Evolutionary conservation across 2,329 filamentous ascomycete genomes (phyloP).

Genomic region (Pseudogymnoascus sp.): DNA sequence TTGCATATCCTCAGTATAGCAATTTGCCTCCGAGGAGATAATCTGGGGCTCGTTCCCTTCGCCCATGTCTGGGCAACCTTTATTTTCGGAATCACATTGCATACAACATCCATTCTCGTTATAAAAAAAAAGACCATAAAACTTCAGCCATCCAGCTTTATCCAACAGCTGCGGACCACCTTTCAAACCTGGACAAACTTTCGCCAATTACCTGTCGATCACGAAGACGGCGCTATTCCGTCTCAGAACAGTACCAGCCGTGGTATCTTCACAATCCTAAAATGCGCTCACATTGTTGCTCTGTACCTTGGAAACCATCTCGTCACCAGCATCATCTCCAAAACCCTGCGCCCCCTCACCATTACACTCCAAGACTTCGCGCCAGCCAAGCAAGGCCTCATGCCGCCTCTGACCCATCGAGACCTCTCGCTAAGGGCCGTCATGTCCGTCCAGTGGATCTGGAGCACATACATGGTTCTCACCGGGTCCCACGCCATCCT

Average conservation of each 20-base stretch:
- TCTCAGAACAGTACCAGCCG: background rate
- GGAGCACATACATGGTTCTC: background rate
- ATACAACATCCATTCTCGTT: background rate
- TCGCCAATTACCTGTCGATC: background rate
- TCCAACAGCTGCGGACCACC: background rate
- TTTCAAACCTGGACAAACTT: background rate
- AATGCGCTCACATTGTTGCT: background rate
- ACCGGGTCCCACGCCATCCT: conserved; percentile 5
- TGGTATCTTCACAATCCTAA: background rate
- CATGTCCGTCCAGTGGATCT: background rate
- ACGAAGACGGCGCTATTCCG: background rate
- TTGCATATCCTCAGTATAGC: background rate
- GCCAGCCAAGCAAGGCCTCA: background rate
- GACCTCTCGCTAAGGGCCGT: background rate
- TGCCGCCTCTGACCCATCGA: background rate
- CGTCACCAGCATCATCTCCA: background rate
- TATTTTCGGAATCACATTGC: background rate
- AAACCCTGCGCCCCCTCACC: background rate
- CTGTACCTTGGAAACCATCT: background rate
- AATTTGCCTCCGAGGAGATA: background rate
- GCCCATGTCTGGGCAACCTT: background rate
- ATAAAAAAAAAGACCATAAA: background rate
- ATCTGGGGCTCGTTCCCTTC: background rate
- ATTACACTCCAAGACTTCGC: background rate
- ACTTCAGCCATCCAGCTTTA: background rate